These are phyloP conservation scores for Begonia loranthoides DNA, from an alignment of 306 rosid genomes.

Conservation along the genomic window DNA sequence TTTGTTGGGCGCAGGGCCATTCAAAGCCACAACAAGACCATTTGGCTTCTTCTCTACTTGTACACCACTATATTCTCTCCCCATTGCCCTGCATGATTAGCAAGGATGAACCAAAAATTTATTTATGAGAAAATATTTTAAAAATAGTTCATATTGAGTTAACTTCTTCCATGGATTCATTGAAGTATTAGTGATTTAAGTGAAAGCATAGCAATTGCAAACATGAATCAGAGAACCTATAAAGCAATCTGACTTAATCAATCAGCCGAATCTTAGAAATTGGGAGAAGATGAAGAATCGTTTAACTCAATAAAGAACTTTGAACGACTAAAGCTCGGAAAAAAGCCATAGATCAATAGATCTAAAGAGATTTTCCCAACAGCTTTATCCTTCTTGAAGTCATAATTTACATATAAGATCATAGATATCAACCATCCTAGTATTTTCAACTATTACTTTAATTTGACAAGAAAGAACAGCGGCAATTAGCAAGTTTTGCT, in stretches of 20 bases:
- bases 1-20: slow-evolving; percentile 33
- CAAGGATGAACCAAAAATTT: background rate
- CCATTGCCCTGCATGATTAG: slow-evolving; percentile 59
- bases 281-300: too few species aligned
- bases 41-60: slow-evolving; percentile 39
- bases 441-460: background rate
- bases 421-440: background rate
- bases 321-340: too few species aligned
- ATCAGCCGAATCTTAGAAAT: too few species aligned
- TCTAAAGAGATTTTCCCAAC: too few species aligned
- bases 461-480: background rate
- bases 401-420: background rate
- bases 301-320: too few species aligned
- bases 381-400: background rate
- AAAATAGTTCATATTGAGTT: background rate
- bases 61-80: slow-evolving; percentile 65
- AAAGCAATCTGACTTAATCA: background rate
- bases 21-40: slow-evolving; percentile 18
- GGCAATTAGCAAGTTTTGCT: background rate
- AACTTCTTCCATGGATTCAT: background rate
- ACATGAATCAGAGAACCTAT: background rate
- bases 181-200: background rate
- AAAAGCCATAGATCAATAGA: too few species aligned
- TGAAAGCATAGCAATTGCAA: background rate
- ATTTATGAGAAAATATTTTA: background rate